These are phyloP conservation scores for Pyrrhoderma noxium DNA, from an alignment of 1,284 basidiomycete genomes.

Conservation along the genomic window DNA sequence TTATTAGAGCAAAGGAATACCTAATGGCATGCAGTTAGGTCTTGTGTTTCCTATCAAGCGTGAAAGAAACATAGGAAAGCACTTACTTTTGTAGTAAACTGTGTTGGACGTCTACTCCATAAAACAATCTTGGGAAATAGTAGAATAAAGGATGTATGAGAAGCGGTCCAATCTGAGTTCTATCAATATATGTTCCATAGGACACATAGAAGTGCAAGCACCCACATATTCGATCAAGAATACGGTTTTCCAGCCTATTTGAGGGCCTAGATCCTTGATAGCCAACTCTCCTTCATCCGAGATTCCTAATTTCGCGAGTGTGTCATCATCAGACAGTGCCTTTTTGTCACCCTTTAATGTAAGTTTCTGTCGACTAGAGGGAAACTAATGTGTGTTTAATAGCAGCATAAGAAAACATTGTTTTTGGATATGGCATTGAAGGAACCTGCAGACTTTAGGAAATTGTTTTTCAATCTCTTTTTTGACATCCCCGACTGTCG, in stretches of 20 bases:
- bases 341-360: constrained; percentile 54
- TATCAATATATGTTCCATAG: constrained; percentile 13
- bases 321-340: constrained; percentile 55
- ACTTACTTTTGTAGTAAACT: constrained; percentile 73
- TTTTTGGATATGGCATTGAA: not conserved
- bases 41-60: not conserved
- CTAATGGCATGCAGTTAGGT: constrained; percentile 35
- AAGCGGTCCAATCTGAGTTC: constrained; percentile 72
- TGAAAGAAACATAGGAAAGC: constrained; percentile 1
- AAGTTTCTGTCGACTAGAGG: constrained; percentile 66
- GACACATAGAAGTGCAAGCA: constrained; percentile 19
- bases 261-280: constrained; percentile 85
- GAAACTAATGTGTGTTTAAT: constrained; percentile 43
- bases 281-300: constrained; percentile 52
- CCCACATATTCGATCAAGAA: constrained; percentile 89
- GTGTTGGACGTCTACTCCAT: constrained; percentile 61
- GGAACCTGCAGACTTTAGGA: constrained; percentile 45
- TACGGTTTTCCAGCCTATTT: constrained; percentile 80
- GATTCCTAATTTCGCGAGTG: constrained; percentile 51
- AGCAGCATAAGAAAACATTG: constrained; percentile 1
- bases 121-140: constrained; percentile 61
- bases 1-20: constrained; percentile 70
- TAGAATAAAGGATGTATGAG: constrained; percentile 89
- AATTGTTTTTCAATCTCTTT: constrained; percentile 45
- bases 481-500: constrained; percentile 57